These are phyloP conservation scores for Pichia sp. DNA, from an alignment of 1,139 yeast genomes.

Conservation along the genomic window DNA sequence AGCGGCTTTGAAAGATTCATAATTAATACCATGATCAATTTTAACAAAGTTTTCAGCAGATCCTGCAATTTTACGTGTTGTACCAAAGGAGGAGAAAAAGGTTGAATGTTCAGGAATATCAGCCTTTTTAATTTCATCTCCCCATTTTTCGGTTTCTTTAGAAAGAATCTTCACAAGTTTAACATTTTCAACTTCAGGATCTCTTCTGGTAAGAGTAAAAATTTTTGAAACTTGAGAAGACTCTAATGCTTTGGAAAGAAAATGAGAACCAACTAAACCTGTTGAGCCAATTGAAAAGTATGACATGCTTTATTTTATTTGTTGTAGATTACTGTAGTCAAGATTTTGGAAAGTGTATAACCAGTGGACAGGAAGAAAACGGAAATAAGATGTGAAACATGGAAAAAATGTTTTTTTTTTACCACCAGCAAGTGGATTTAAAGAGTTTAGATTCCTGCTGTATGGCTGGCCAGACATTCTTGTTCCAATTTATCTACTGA, in stretches of 20 bases:
- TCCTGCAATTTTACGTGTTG: slow-evolving; percentile 70
- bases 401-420: too few relatives aligned
- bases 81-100: slow-evolving; percentile 64
- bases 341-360: too few relatives aligned
- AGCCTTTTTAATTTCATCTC: slow-evolving; percentile 14
- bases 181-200: slow-evolving; percentile 12
- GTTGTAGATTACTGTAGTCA: neutral
- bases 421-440: too few relatives aligned
- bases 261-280: slow-evolving; percentile 27
- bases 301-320: slow-evolving; percentile 8
- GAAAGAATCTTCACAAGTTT: slow-evolving; percentile 17
- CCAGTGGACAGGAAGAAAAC: neutral
- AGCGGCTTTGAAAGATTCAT: slow-evolving; percentile 62
- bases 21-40: slow-evolving; percentile 67
- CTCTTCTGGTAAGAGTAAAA: slow-evolving; percentile 22
- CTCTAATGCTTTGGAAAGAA: slow-evolving; percentile 17
- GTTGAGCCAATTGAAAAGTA: slow-evolving; percentile 26
- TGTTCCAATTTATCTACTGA: too few relatives aligned
- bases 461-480: too few relatives aligned
- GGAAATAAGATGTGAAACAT: too few relatives aligned
- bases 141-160: slow-evolving; percentile 23
- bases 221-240: slow-evolving; percentile 14
- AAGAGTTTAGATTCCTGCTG: too few relatives aligned
- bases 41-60: slow-evolving; percentile 54
- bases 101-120: slow-evolving; percentile 25